These are phyloP conservation scores for Lactarius psammicola DNA, from an alignment of 768 basidiomycete genomes.

Conservation along the genomic window DNA sequence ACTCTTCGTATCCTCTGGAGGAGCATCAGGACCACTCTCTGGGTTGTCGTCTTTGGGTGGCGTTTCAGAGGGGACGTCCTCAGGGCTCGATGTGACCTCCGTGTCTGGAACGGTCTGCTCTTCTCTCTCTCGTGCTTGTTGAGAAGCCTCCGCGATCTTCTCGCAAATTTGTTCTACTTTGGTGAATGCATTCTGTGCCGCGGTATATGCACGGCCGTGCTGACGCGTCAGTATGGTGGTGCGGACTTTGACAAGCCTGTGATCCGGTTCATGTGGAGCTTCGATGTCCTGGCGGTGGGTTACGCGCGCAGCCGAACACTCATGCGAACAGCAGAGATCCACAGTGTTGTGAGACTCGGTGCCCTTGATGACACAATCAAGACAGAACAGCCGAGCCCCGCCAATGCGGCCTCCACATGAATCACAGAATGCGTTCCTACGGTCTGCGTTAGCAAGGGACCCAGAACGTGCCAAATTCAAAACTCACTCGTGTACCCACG, in stretches of 20 bases:
- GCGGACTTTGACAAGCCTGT: slow-evolving; percentile 35
- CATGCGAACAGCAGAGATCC: slow-evolving; percentile 35
- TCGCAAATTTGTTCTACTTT: slow-evolving; percentile 2
- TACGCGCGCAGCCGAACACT: slow-evolving; percentile 30
- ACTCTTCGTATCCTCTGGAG: neutral
- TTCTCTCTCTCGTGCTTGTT: neutral
- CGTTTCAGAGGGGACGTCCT: neutral
- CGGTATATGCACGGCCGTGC: neutral
- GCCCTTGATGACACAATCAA: slow-evolving; percentile 34
- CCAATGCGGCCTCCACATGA: slow-evolving; percentile 32
- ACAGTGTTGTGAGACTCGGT: slow-evolving; percentile 27
- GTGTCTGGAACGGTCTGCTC: neutral
- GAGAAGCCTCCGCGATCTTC: neutral
- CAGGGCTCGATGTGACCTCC: neutral
- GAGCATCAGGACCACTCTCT: neutral
- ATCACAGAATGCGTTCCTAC: slow-evolving; percentile 31
- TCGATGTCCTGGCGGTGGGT: slow-evolving; percentile 26
- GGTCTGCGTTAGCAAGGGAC: neutral
- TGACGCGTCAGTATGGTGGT: slow-evolving; percentile 19
- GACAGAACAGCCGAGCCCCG: slow-evolving; percentile 35
- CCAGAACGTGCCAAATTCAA: neutral
- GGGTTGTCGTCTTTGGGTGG: neutral
- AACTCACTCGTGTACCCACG: slow-evolving; percentile 30
- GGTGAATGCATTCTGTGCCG: slow-evolving; percentile 4
- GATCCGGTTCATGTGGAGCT: slow-evolving; percentile 33